Evolutionary conservation across 2,329 filamentous ascomycete genomes (phyloP).

Genomic region (Chaetomiaceae sp.): DNA sequence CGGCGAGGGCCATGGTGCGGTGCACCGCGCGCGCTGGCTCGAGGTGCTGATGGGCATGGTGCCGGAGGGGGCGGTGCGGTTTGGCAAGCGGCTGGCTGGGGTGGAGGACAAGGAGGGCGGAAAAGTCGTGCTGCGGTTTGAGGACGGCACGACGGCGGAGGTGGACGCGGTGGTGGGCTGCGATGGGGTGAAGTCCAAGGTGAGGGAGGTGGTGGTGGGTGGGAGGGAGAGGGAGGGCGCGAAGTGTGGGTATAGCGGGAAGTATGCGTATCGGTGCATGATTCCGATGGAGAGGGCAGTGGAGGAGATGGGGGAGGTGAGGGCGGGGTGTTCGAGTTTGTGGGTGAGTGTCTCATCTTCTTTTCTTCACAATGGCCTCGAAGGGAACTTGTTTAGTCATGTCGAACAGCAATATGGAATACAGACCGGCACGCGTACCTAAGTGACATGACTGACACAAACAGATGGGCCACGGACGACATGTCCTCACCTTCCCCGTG

Average conservation of each 20-base stretch:
- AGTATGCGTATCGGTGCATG: constrained; percentile 50
- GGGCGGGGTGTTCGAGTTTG: constrained; percentile 7
- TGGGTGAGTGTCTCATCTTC: constrained; percentile 20
- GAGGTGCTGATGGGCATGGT: constrained; percentile 25
- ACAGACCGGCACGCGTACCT: neutral
- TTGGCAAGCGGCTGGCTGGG: constrained; percentile 27
- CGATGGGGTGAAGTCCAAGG: constrained; percentile 55
- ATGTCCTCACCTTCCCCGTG: constrained; percentile 57
- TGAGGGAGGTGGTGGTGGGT: constrained; percentile 46
- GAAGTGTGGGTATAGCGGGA: constrained; percentile 45
- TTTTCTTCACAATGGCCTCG: no score
- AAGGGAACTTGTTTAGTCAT: no score
- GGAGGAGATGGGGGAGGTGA: constrained; percentile 26
- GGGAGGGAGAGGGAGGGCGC: constrained; percentile 34
- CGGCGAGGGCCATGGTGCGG: constrained; percentile 19
- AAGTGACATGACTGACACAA: neutral
- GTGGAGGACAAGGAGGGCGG: constrained; percentile 21
- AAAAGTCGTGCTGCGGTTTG: constrained; percentile 20
- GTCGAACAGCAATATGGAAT: neutral
- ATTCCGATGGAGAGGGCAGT: constrained; percentile 47
- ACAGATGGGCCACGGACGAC: constrained; percentile 43
- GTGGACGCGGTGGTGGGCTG: constrained; percentile 44
- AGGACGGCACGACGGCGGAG: constrained; percentile 25
- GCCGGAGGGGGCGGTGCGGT: constrained; percentile 19
- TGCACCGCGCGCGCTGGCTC: constrained; percentile 25